Evolutionary conservation across 164 flowering plant species (phyloP).

Genomic region (Berberis thunbergii): DNA sequence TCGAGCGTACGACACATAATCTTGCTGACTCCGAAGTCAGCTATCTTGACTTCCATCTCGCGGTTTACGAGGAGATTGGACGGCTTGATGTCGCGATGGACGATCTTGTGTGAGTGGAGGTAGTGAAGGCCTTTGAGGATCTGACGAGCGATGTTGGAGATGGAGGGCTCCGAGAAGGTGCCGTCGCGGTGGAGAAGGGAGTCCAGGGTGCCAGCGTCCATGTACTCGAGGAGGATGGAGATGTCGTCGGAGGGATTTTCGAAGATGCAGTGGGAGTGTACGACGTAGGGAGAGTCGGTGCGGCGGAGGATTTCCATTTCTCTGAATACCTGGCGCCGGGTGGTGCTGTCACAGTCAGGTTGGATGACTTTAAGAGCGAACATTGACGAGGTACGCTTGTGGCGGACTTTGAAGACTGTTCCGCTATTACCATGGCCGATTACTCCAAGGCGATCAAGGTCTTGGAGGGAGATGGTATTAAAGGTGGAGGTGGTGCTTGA

Average conservation of each 20-base stretch:
- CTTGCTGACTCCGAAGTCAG: slow-evolving; percentile 81
- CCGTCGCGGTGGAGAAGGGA: slow-evolving; percentile 17
- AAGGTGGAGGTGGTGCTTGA: neutral
- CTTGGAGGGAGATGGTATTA: slow-evolving; percentile 14
- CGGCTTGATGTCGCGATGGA: slow-evolving; percentile 77
- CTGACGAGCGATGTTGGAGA: slow-evolving; percentile 43
- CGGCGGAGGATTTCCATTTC: slow-evolving; percentile 65
- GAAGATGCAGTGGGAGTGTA: slow-evolving; percentile 28
- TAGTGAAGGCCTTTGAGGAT: slow-evolving; percentile 51
- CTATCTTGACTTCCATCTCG: slow-evolving; percentile 51
- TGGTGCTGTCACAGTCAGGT: slow-evolving; percentile 30
- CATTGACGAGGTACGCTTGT: slow-evolving; percentile 31
- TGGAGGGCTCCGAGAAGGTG: slow-evolving; percentile 29
- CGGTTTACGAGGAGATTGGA: slow-evolving; percentile 49
- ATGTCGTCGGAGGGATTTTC: slow-evolving; percentile 47
- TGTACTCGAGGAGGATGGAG: slow-evolving; percentile 52
- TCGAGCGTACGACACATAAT: slow-evolving; percentile 57
- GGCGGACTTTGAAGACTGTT: slow-evolving; percentile 65
- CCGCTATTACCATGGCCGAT: slow-evolving; percentile 84
- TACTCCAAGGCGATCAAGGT: slow-evolving; percentile 41
- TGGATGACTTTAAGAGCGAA: slow-evolving; percentile 66
- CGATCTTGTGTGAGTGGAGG: slow-evolving; percentile 57
- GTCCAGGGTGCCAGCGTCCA: slow-evolving; percentile 61
- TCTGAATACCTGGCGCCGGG: slow-evolving; percentile 46
- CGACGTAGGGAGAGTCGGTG: slow-evolving; percentile 55